Evolutionary conservation across 2,329 filamentous ascomycete genomes (phyloP), one percentile per base, ranked within the genome.

Genomic region (Alternaria triticimaculans): DNA sequence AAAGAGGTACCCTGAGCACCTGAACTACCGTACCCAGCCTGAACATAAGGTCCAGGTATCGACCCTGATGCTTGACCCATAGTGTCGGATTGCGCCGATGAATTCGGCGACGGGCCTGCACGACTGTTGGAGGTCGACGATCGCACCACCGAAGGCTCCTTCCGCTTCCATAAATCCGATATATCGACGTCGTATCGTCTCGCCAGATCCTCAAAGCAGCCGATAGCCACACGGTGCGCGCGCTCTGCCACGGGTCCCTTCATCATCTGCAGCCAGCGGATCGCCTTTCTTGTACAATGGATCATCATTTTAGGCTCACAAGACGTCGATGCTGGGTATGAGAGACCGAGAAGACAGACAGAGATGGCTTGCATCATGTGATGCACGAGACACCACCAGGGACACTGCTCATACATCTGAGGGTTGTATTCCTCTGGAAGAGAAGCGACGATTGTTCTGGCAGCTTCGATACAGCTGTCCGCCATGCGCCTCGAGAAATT

Each of bases 381-480:
- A 26, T 77, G 74, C n/a, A 82, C 68, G 25, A 80, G 66, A 58
- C 75, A 78, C 80, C 80, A 82, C 81, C 81, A 83, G 4, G 81
- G 81, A 2, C 75, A 75, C 21, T 74, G 69, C 37, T 75, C 61
- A 57, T 81, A 80, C 6, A 77, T 53, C 33, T 74, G 57, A 11
- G 77, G 61, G 60, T 73, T 67, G 2, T 74, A 68, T 55, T 76
- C 69, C 20, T 78, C 73, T 3, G 80, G 80, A 5, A 83, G 67
- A n/a, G 81, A 62, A 18, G 76, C 71, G 6, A 80, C 54, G 30
- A 79, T 66, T 4, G 67, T 69, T 53, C 71, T 75, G 2, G 81
- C 81, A n/a, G 81, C 76, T 12, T 78, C 70, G 8, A 83, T 65
- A 61, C 80, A 82, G 7, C 71, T 71, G 5, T 63, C 58, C 7